phyloP scores from a whole-genome alignment of 495 filamentous ascomycete genomes.

The Letharia columbiana region DNA sequence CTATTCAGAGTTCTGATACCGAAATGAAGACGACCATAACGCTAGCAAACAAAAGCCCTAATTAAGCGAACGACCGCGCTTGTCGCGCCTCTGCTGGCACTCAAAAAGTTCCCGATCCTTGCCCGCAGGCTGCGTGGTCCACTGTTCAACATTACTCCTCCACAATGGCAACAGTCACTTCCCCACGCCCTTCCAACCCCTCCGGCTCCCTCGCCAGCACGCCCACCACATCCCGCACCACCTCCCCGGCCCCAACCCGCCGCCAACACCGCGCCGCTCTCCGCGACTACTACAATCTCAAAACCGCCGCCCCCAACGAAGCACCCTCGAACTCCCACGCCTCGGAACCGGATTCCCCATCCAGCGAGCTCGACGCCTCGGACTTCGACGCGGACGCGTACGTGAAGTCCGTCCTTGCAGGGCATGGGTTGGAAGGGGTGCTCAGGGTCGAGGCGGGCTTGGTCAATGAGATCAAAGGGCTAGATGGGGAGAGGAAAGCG shows the following conservation, averaged over 20 bases:
- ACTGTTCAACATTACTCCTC: not conserved
- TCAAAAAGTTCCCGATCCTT: not conserved
- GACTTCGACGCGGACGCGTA: constrained; percentile 32
- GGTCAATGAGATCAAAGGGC: constrained; percentile 67
- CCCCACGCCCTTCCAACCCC: constrained; percentile 60
- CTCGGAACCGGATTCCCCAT: constrained; percentile 15
- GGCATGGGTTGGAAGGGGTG: constrained; percentile 46
- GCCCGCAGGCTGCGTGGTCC: not conserved
- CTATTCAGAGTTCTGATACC: not conserved
- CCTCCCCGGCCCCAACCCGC: constrained; percentile 38
- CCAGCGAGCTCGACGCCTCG: constrained; percentile 39
- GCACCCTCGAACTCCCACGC: constrained; percentile 29
- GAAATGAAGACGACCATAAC: not conserved
- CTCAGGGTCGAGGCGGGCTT: constrained; percentile 55
- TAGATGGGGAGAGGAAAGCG: constrained; percentile 93
- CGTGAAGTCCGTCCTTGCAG: constrained; percentile 17
- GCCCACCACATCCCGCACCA: constrained; percentile 40
- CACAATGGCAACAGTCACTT: constrained; percentile 70
- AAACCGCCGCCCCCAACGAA: constrained; percentile 39
- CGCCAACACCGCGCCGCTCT: constrained; percentile 73
- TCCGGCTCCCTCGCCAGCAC: constrained; percentile 58
- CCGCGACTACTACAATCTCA: constrained; percentile 89
- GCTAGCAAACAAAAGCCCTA: not conserved
- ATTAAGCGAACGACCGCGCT: not conserved
- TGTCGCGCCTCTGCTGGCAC: not conserved